These are phyloP conservation scores for Xylaria sp. DNA, from an alignment of 2,329 filamentous ascomycete genomes.

Conservation along the genomic window DNA sequence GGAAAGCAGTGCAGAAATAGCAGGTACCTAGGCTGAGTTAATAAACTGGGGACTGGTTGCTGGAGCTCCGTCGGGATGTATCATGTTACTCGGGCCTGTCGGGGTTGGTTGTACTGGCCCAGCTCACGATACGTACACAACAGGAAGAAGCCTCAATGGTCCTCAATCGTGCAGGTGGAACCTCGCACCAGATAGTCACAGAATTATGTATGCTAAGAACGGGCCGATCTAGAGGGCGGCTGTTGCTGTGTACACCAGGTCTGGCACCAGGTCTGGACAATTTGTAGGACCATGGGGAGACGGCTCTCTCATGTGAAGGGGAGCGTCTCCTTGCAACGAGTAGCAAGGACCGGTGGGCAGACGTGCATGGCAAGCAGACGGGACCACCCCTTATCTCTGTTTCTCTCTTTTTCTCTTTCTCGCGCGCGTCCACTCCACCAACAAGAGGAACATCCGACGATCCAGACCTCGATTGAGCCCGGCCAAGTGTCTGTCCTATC, in stretches of 20 bases:
- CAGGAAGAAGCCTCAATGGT: neutral
- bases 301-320: constrained; percentile 23
- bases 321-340: constrained; percentile 19
- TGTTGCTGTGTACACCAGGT: constrained; percentile 8
- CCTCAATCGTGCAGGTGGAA: neutral
- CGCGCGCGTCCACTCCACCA: constrained; percentile 22
- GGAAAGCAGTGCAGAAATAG: constrained; percentile 1
- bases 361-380: constrained; percentile 6
- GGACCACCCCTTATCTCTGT: constrained; percentile 24
- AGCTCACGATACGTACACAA: constrained; percentile 4
- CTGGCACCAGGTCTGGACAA: constrained; percentile 18
- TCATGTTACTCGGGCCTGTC: constrained; percentile 19
- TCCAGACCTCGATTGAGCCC: constrained; percentile 26
- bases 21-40: constrained; percentile 21
- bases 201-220: constrained; percentile 17
- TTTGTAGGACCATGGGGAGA: constrained; percentile 23
- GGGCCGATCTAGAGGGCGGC: constrained; percentile 24
- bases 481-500: constrained; percentile 6
- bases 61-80: constrained; percentile 2
- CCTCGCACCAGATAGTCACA: constrained; percentile 17
- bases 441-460: constrained; percentile 19
- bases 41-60: constrained; percentile 27
- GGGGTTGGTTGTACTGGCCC: constrained; percentile 12
- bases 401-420: no score
- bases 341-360: constrained; percentile 14